Conservation (phyloP, 257 asterid species). For the Verbascum thapsus region DNA sequence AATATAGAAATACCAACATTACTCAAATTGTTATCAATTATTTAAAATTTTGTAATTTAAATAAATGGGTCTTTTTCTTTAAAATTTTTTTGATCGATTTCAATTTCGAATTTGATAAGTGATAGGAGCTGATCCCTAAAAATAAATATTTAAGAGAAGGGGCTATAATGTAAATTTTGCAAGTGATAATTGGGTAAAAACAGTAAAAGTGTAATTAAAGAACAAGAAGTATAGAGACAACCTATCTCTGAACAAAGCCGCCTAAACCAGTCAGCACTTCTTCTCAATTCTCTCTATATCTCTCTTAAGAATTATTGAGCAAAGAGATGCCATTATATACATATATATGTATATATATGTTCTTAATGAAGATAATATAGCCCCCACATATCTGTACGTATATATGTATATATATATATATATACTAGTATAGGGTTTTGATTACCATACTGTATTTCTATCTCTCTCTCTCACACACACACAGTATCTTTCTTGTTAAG, state of each 20-base stretch:
- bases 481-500: slow-evolving; percentile 6
- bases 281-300: slow-evolving; percentile 12
- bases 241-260: slow-evolving; percentile 61
- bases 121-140: no score
- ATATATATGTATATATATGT: not conserved
- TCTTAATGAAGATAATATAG: slow-evolving; percentile 34
- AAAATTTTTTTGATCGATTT: no score
- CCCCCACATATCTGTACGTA: slow-evolving; percentile 11
- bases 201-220: slow-evolving; percentile 43
- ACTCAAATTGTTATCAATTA: no score
- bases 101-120: no score
- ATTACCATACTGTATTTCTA: slow-evolving; percentile 34
- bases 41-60: no score
- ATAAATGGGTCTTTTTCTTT: no score
- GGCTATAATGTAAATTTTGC: slow-evolving; percentile 38
- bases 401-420: slow-evolving; percentile 1
- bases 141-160: not conserved
- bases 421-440: slow-evolving; percentile 42
- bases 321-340: slow-evolving; percentile 35
- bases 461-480: slow-evolving; percentile 13
- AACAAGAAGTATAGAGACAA: slow-evolving; percentile 32
- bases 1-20: no score
- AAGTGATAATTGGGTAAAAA: slow-evolving; percentile 39
- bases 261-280: slow-evolving; percentile 50
- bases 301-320: slow-evolving; percentile 36